phyloP scores from a whole-genome alignment of 306 rosid species.

The Corylus heterophylla region DNA sequence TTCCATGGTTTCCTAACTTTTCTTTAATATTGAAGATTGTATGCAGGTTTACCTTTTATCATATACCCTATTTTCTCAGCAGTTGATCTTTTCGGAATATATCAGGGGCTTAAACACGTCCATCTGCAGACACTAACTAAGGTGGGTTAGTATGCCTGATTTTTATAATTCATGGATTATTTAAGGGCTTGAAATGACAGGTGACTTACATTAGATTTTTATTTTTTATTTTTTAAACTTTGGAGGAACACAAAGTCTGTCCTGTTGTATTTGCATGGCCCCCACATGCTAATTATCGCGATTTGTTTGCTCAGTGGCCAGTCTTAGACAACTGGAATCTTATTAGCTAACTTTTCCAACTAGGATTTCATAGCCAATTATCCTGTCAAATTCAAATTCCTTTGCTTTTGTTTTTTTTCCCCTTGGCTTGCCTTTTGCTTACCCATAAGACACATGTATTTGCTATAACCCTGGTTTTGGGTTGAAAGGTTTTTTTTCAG shows the following conservation, averaged over 20 bases:
- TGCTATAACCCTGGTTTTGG: too few relatives aligned
- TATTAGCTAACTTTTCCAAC: not conserved
- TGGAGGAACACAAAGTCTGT: not conserved
- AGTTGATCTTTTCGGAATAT: constrained; percentile 83
- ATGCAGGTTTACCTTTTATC: constrained; percentile 57
- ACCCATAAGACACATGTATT: too few relatives aligned
- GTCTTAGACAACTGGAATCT: not conserved
- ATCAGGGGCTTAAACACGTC: constrained; percentile 78
- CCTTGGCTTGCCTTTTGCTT: not conserved
- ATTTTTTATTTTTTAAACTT: too few relatives aligned
- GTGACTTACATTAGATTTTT: not conserved
- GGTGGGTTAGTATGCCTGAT: constrained; percentile 40
- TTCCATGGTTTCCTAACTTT: constrained; percentile 35
- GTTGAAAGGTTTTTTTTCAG: not conserved
- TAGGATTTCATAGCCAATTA: not conserved
- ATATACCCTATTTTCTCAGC: constrained; percentile 78
- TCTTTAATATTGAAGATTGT: constrained; percentile 47
- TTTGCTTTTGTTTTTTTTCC: not conserved
- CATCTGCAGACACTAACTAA: constrained; percentile 88
- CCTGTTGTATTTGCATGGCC: not conserved
- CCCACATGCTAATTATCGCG: not conserved
- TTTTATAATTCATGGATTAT: constrained; percentile 3
- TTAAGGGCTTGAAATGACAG: constrained; percentile 20
- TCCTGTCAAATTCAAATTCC: not conserved
- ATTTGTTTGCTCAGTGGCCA: not conserved